phyloP scores from a whole-genome alignment of 495 filamentous ascomycete species.

The Tuber brumale region DNA sequence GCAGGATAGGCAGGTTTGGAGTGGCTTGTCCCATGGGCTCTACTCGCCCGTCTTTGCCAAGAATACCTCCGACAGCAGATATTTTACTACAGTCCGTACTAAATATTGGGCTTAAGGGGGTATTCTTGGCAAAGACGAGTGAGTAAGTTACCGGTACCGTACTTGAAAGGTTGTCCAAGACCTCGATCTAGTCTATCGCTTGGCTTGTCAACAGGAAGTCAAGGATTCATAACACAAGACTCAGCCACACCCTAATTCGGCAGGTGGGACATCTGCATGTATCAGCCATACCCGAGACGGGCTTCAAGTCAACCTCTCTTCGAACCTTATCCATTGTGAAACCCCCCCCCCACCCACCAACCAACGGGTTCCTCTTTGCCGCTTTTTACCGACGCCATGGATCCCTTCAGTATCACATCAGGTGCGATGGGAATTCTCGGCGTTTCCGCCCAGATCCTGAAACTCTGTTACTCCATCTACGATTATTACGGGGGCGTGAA shows the following conservation, averaged over 20 bases:
- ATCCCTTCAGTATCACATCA: not conserved
- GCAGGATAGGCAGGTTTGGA: too few relatives aligned
- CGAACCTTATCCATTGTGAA: not conserved
- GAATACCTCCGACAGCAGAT: too few relatives aligned
- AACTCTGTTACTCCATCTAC: constrained; percentile 11
- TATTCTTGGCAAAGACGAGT: too few relatives aligned
- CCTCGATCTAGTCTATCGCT: not conserved
- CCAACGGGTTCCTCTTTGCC: not conserved
- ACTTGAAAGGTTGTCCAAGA: not conserved
- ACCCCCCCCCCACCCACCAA: too few relatives aligned
- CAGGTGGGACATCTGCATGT: not conserved
- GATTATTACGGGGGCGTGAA: constrained; percentile 11
- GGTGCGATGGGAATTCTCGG: not conserved
- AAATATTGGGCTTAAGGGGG: too few relatives aligned
- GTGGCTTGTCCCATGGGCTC: too few relatives aligned
- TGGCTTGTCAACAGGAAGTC: not conserved
- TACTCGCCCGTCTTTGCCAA: too few relatives aligned
- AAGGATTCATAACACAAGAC: not conserved
- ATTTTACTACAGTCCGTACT: too few relatives aligned
- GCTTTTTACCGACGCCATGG: not conserved
- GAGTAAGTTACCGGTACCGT: too few relatives aligned
- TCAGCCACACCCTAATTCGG: not conserved
- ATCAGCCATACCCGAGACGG: not conserved
- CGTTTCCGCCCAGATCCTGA: not conserved
- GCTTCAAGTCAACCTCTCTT: not conserved